phyloP scores from a whole-genome alignment of 192 early-diverging fungal genomes.

The Umbelopsis isabellina region DNA sequence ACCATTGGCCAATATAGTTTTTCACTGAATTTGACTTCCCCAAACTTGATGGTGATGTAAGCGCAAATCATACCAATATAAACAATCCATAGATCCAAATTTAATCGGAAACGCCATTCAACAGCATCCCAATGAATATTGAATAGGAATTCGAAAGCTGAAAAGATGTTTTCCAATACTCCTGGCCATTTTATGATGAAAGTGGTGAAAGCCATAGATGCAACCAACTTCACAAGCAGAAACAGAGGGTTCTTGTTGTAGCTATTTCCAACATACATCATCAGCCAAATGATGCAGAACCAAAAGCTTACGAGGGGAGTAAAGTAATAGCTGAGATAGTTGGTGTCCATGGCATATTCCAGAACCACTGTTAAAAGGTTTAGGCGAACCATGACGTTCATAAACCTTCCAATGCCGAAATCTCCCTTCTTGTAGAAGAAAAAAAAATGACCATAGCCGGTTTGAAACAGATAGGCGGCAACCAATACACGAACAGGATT shows the following conservation, averaged over 20 bases:
- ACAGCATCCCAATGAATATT: slow-evolving; percentile 61
- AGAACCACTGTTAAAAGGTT: slow-evolving; percentile 70
- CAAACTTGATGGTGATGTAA: slow-evolving; percentile 47
- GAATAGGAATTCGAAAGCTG: slow-evolving; percentile 42
- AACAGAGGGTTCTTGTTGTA: slow-evolving; percentile 54
- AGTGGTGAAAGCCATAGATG: slow-evolving; percentile 42
- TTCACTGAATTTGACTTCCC: slow-evolving; percentile 38
- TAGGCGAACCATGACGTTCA: slow-evolving; percentile 63
- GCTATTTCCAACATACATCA: slow-evolving; percentile 58
- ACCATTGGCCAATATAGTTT: slow-evolving; percentile 46
- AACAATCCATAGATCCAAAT: slow-evolving; percentile 69
- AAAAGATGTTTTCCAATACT: slow-evolving; percentile 49
- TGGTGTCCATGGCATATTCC: slow-evolving; percentile 68
- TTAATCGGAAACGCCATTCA: slow-evolving; percentile 76
- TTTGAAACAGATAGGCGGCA: slow-evolving; percentile 81
- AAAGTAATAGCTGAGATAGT: slow-evolving; percentile 82
- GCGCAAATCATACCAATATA: slow-evolving; percentile 71
- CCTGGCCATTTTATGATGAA: slow-evolving; percentile 43
- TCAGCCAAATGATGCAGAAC: slow-evolving; percentile 68
- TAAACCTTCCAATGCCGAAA: slow-evolving; percentile 66
- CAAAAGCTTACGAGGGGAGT: slow-evolving; percentile 74
- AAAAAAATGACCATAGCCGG: slow-evolving; percentile 79
- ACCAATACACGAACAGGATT: slow-evolving; percentile 75
- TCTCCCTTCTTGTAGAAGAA: slow-evolving; percentile 74
- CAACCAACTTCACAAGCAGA: slow-evolving; percentile 55